phyloP scores from a whole-genome alignment of 2,329 filamentous ascomycete species.

The Monosporascus sp. region DNA sequence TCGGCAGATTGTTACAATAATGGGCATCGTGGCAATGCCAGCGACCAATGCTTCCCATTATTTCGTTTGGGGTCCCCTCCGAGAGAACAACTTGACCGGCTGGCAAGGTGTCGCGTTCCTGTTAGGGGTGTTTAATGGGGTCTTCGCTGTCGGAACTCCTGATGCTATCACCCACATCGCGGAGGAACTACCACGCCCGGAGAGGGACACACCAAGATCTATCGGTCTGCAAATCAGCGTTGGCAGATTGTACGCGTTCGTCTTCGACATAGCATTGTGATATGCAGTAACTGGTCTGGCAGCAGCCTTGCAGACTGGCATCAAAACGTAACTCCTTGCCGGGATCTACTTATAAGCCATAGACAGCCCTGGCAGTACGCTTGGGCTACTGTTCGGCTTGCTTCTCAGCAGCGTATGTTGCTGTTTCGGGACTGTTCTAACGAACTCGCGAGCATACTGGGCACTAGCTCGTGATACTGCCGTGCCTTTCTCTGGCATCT shows the following conservation, averaged over 20 bases:
- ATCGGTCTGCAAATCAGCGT: slow-evolving; percentile 45
- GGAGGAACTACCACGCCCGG: slow-evolving; percentile 50
- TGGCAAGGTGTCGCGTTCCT: slow-evolving; percentile 58
- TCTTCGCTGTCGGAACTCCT: slow-evolving; percentile 60
- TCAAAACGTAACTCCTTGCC: slow-evolving; percentile 55
- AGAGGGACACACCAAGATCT: slow-evolving; percentile 43
- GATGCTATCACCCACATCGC: slow-evolving; percentile 59
- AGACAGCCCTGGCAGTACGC: slow-evolving; percentile 42
- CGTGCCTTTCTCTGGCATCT: slow-evolving; percentile 49
- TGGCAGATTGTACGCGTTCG: slow-evolving; percentile 42
- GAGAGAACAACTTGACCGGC: slow-evolving; percentile 44
- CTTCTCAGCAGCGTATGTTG: slow-evolving; percentile 46
- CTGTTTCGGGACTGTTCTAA: slow-evolving; percentile 46
- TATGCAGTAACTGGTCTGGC: slow-evolving; percentile 53
- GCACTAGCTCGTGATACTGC: slow-evolving; percentile 54
- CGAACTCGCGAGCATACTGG: slow-evolving; percentile 42
- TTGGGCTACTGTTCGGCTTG: slow-evolving; percentile 53
- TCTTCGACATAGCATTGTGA: slow-evolving; percentile 44
- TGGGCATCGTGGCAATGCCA: slow-evolving; percentile 51
- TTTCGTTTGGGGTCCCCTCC: slow-evolving; percentile 48
- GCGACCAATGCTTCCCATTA: slow-evolving; percentile 41
- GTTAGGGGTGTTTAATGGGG: slow-evolving; percentile 60
- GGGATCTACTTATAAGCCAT: slow-evolving; percentile 58
- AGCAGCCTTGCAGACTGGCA: slow-evolving; percentile 42
- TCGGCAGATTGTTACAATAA: slow-evolving; percentile 48